Base-by-base conservation (phyloP, 805 yeast genomes). In the Candida bentonensis region DNA sequence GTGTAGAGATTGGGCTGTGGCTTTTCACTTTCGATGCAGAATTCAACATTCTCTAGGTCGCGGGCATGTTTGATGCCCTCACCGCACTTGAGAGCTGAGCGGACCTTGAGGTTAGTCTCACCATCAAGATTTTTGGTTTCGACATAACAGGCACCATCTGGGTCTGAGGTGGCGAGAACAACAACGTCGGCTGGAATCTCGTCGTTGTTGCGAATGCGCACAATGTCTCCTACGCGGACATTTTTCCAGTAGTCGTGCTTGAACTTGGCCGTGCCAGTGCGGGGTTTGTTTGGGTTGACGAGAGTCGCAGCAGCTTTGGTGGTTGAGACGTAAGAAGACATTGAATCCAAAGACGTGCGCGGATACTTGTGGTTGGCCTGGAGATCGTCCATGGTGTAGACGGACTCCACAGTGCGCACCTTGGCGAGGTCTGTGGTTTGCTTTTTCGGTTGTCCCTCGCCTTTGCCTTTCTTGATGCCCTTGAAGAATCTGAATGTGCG, bases 141-240 rank as follows among this genome's bases (percentile, higher is more conserved):
- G 27, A 82, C 76, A 50, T 70, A 77, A 57, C 82, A 79, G 43
- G 79, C 75, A 47, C 77, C 78, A 52, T 84, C 94, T 3, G 73
- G 73, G 52, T 78, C 85, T 22, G 84, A 76, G 0, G 89, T 78
- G 4, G 86, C 69, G 22, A 83, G 62, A 21, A 83, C 70, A 17
- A 79, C 64, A 27, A 82, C 61, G 61, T 83, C 94, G 23, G 88
- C 94, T 1, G 94, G 94, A 36, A 83, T 72, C 57, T 79, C 83
- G 50, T 82, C 88, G 59, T 82, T 78, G 51, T 77, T 76, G 46
- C 78, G 67, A 20, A 83, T 69, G 44, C 86, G 69, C 25, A 83
- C 67, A 48, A 81, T 64, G 56, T 84, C 94, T 39, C 94, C 94
- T 20, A 83, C 92, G 43, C 70, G 70, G 23, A 82, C 79, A 50